phyloP scores from a whole-genome alignment of 441 rosid genomes.

The Croton setiger region DNA sequence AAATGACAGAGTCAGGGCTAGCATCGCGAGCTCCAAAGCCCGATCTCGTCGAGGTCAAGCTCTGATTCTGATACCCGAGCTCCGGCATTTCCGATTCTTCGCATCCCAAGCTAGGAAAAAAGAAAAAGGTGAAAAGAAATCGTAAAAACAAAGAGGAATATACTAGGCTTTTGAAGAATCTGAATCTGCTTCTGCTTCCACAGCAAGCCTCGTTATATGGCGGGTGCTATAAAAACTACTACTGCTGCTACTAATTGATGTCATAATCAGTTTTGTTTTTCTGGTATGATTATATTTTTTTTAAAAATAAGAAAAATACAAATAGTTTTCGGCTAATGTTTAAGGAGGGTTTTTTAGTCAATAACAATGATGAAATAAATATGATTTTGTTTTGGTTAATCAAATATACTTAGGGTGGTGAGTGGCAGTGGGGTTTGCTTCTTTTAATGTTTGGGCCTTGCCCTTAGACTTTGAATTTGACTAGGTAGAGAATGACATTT shows the following conservation, averaged over 20 bases:
- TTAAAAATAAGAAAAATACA: neutral
- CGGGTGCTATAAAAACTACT: conserved; percentile 13
- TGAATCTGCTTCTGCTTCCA: neutral
- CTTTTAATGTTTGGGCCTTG: conserved; percentile 7
- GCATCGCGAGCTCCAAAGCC: conserved; percentile 50
- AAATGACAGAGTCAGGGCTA: conserved; percentile 81
- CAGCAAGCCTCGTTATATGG: conserved; percentile 19
- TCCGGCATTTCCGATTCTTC: conserved; percentile 41
- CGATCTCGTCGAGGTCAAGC: conserved; percentile 35
- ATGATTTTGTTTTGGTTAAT: conserved; percentile 13
- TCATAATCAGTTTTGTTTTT: neutral
- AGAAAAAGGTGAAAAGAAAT: conserved; percentile 10
- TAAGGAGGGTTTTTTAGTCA: neutral
- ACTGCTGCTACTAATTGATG: neutral
- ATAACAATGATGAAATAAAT: neutral
- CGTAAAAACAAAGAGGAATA: neutral
- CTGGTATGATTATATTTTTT: neutral
- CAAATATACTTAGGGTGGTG: neutral
- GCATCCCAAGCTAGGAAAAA: neutral
- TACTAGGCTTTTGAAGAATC: conserved; percentile 5
- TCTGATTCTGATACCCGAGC: conserved; percentile 29
- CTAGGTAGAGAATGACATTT: conserved; percentile 2
- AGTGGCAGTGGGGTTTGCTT: neutral
- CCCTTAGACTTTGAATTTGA: conserved; percentile 17
- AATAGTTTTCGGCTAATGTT: conserved; percentile 1